Base-by-base conservation (phyloP, 495 filamentous ascomycete species). In the Neurospora tetrasperma region DNA sequence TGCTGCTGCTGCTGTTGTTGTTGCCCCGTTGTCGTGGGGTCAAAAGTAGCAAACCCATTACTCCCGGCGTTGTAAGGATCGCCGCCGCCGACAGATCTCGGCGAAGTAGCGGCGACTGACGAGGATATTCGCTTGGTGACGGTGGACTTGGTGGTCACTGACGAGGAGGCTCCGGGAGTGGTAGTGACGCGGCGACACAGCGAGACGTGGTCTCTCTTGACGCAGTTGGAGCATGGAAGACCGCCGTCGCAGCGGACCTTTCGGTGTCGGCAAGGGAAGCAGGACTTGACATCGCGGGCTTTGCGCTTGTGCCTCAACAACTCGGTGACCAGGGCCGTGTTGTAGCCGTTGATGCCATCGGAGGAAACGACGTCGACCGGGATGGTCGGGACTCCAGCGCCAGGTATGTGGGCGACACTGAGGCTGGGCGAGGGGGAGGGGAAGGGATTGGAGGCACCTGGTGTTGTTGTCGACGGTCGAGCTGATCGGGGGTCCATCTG, bases 191-290 rank as follows among this genome's bases (percentile, higher is more conserved):
- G 71, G 0, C 66, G 72, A 71, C 72, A 73, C 2, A 73, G 42
- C 12, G 69, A 71, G 42, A 70, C 42, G 42, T 73, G 72, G 14
- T 73, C 72, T 12, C 72, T 70, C 18, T 69, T n/a, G 0, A 73
- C 72, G 18, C 72, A 73, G 69, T 70, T 73, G 40, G 72, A 71
- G 35, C 72, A 73, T 14, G 72, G 72, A n/a, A 44, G 20, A 9
- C 54, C 42, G 14, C 72, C 72, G 27, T 73, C 69, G 43, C 72
- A 73, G 8, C 69, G 69, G 35, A 73, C 69, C 43, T 73, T 73
- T 8, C 72, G 72, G 69, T 73, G 72, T 35, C 72, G 72, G 16
- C 72, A 73, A 18, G 72, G 72, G 42, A 73, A 73, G 38, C 72
- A 73, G 42, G 72, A 71, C 43, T 73, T 73, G 69, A 73, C 62